Evolutionary conservation across 2,329 filamentous ascomycete genomes (phyloP).

Genomic region (Trichoderma cornu-damae): DNA sequence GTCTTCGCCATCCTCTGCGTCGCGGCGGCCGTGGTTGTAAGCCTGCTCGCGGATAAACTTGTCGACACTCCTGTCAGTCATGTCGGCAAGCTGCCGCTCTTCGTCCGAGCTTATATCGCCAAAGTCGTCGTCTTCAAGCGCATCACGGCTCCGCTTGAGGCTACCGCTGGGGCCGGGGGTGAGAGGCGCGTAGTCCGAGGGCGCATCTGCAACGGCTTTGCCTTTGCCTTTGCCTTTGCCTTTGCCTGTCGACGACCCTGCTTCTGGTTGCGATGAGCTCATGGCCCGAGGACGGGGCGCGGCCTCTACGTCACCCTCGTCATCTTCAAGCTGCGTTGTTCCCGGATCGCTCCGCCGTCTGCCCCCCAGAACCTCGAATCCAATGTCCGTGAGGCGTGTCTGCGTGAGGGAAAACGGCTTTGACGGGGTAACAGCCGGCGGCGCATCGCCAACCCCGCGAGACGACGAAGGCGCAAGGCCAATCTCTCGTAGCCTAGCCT

Average conservation of each 20-base stretch:
- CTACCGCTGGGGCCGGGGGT: constrained; percentile 8
- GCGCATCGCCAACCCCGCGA: constrained; percentile 7
- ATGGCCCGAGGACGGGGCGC: not conserved
- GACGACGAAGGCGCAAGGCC: constrained; percentile 18
- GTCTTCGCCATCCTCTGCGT: constrained; percentile 23
- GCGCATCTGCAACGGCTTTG: not conserved
- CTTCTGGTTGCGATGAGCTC: constrained; percentile 7
- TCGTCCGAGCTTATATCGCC: constrained; percentile 37
- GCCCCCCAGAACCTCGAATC: constrained; percentile 26
- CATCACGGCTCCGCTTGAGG: constrained; percentile 30
- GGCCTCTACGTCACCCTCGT: not conserved
- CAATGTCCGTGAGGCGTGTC: constrained; percentile 28
- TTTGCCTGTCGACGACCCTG: not conserved
- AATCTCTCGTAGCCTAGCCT: constrained; percentile 31
- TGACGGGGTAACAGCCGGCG: constrained; percentile 16
- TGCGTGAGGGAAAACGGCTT: constrained; percentile 30
- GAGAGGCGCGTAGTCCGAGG: not conserved
- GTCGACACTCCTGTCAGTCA: constrained; percentile 34
- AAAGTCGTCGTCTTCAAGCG: constrained; percentile 28
- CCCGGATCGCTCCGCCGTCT: constrained; percentile 20
- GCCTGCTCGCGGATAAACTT: constrained; percentile 20
- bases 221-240: not conserved
- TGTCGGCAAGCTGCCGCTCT: constrained; percentile 34
- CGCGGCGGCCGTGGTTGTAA: constrained; percentile 23
- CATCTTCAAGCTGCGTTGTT: not conserved